phyloP scores from a whole-genome alignment of 2,329 filamentous ascomycete species.

The Exophiala xenobiotica region DNA sequence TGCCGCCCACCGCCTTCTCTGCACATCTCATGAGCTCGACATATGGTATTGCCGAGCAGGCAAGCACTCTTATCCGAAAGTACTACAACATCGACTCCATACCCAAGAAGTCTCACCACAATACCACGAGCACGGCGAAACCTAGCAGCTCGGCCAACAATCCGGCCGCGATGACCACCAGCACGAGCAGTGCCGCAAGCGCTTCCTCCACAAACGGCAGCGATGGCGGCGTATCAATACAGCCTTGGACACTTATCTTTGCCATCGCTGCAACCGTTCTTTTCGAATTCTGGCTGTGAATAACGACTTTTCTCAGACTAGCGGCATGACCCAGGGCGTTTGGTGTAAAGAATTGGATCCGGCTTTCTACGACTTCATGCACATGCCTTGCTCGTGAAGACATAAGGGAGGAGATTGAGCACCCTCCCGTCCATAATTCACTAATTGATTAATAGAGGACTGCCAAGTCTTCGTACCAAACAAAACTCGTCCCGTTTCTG shows the following conservation, averaged over 20 bases:
- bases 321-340: background rate
- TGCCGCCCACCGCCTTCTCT: conserved; percentile 37
- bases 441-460: no score
- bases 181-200: background rate
- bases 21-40: conserved; percentile 39
- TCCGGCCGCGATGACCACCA: background rate
- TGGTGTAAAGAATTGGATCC: no score
- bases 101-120: background rate
- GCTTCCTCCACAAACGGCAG: background rate
- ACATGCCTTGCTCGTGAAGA: no score
- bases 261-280: background rate
- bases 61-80: conserved; percentile 33
- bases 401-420: no score
- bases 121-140: background rate
- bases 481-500: no score
- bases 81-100: conserved; percentile 25
- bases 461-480: no score
- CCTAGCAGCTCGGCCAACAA: background rate
- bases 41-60: conserved; percentile 37
- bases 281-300: background rate
- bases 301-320: background rate
- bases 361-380: no score
- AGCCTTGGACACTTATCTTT: conserved; percentile 2
- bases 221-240: background rate
- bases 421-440: no score